A percentile compares a stretch with the other conserved stretches of the same genome.
Conservation (phyloP, 495 filamentous ascomycete genomes). For the Trypethelium eluteriae region DNA sequence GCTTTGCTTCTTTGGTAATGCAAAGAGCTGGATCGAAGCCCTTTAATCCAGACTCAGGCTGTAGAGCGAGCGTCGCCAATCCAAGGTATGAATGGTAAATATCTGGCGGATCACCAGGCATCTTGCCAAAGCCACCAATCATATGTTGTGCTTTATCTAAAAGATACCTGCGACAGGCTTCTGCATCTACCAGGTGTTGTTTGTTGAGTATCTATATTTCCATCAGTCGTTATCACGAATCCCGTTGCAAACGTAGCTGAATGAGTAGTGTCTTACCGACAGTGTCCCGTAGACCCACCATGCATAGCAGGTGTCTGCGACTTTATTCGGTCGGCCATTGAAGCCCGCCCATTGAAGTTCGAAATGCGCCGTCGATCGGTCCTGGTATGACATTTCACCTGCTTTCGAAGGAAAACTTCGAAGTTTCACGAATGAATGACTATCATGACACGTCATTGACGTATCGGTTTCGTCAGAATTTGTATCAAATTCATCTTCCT, state of each 20-base stretch:
- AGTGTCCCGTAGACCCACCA: slow-evolving; percentile 82
- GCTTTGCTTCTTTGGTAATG: slow-evolving; percentile 4
- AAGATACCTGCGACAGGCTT: slow-evolving; percentile 63
- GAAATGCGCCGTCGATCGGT: slow-evolving; percentile 19
- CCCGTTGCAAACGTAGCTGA: neutral
- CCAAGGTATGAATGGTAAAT: slow-evolving; percentile 87
- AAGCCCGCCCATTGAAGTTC: slow-evolving; percentile 56
- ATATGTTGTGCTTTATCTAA: slow-evolving; percentile 83
- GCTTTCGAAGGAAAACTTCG: slow-evolving; percentile 21
- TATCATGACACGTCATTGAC: slow-evolving; percentile 24
- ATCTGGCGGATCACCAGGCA: slow-evolving; percentile 73
- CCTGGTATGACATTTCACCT: slow-evolving; percentile 20
- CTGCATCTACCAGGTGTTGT: slow-evolving; percentile 50
- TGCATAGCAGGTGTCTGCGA: slow-evolving; percentile 85
- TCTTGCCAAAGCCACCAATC: slow-evolving; percentile 85
- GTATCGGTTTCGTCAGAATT: slow-evolving; percentile 26
- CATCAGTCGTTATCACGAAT: neutral
- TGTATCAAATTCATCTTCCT: slow-evolving; percentile 39
- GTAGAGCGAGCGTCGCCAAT: slow-evolving; percentile 57
- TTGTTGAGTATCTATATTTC: slow-evolving; percentile 56
- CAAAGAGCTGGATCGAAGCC: slow-evolving; percentile 10
- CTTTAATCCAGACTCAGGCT: slow-evolving; percentile 11
- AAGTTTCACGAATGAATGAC: slow-evolving; percentile 26
- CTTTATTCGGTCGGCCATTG: slow-evolving; percentile 83
- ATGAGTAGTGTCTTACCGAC: slow-evolving; percentile 37